Evolutionary conservation across 1,139 yeast genomes (phyloP).

Genomic region (Pichia kudriavzevii): DNA sequence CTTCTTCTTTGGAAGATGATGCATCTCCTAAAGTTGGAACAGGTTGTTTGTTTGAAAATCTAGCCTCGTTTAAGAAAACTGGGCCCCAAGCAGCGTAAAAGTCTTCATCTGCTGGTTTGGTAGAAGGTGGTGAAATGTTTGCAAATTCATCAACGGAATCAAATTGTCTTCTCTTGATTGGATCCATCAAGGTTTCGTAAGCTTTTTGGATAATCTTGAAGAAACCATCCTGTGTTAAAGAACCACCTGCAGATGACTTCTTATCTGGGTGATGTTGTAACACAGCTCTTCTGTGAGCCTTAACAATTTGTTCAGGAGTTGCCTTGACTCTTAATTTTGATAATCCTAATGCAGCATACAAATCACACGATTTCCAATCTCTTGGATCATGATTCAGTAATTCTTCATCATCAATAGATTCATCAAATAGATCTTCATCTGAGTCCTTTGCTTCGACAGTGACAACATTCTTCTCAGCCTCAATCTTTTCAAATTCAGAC

Average conservation of each 20-base stretch:
- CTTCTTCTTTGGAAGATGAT: conserved; percentile 68
- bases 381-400: conserved; percentile 87
- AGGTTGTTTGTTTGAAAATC: conserved; percentile 88
- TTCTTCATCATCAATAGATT: conserved; percentile 58
- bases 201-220: conserved; percentile 98
- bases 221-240: conserved; percentile 86
- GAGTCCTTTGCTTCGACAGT: conserved; percentile 61
- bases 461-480: conserved; percentile 84
- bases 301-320: conserved; percentile 86
- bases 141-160: conserved; percentile 93
- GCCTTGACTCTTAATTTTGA: conserved; percentile 89
- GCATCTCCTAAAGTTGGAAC: conserved; percentile 74
- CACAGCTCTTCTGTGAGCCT: conserved; percentile 96
- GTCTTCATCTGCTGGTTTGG: conserved; percentile 33
- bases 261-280: conserved; percentile 97
- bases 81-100: conserved; percentile 92
- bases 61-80: conserved; percentile 80
- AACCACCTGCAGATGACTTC: conserved; percentile 72
- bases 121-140: conserved; percentile 68
- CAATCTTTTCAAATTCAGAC: conserved; percentile 93
- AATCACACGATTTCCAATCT: conserved; percentile 96
- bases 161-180: conserved; percentile 80
- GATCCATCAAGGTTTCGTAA: conserved; percentile 80
- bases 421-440: conserved; percentile 59
- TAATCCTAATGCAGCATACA: conserved; percentile 92